Conservation (phyloP, 1,284 basidiomycete genomes). For the Irpex rosettiformis region DNA sequence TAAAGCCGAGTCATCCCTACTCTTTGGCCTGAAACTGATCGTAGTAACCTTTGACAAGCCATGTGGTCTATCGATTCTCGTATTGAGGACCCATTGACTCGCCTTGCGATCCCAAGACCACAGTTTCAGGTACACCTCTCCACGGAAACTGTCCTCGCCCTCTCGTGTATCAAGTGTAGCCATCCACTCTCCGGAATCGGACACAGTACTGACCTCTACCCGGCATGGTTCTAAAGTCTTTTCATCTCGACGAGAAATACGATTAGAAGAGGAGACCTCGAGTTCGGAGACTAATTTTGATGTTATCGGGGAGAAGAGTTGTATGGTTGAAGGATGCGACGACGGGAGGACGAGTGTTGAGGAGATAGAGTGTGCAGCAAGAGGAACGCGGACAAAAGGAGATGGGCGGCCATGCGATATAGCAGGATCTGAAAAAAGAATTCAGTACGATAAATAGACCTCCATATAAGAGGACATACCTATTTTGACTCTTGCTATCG, state of each 20-base stretch:
- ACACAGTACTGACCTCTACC: slow-evolving; percentile 72
- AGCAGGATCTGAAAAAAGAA: slow-evolving; percentile 39
- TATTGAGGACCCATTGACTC: slow-evolving; percentile 74
- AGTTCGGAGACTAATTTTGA: slow-evolving; percentile 82
- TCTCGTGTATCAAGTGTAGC: slow-evolving; percentile 84
- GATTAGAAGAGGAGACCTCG: slow-evolving; percentile 92
- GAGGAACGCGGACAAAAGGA: slow-evolving; percentile 45
- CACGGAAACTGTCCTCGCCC: slow-evolving; percentile 57
- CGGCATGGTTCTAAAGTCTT: slow-evolving; percentile 74
- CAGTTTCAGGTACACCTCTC: slow-evolving; percentile 83
- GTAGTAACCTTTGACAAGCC: slow-evolving; percentile 62
- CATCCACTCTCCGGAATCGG: slow-evolving; percentile 83
- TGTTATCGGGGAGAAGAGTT: slow-evolving; percentile 80
- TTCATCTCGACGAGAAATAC: slow-evolving; percentile 83
- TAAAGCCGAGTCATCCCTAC: slow-evolving; percentile 27
- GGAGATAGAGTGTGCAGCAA: slow-evolving; percentile 70
- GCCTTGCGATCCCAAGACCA: slow-evolving; percentile 80
- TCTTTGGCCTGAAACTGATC: slow-evolving; percentile 62
- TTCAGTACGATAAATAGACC: slow-evolving; percentile 1
- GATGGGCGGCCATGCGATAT: slow-evolving; percentile 38
- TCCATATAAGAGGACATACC: slow-evolving; percentile 47
- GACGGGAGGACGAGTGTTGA: slow-evolving; percentile 86
- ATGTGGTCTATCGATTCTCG: slow-evolving; percentile 90
- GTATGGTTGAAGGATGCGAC: slow-evolving; percentile 92
- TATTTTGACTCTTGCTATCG: slow-evolving; percentile 77